Conservation (phyloP, 2,329 filamentous ascomycete species). For the Claviceps purpurea region DNA sequence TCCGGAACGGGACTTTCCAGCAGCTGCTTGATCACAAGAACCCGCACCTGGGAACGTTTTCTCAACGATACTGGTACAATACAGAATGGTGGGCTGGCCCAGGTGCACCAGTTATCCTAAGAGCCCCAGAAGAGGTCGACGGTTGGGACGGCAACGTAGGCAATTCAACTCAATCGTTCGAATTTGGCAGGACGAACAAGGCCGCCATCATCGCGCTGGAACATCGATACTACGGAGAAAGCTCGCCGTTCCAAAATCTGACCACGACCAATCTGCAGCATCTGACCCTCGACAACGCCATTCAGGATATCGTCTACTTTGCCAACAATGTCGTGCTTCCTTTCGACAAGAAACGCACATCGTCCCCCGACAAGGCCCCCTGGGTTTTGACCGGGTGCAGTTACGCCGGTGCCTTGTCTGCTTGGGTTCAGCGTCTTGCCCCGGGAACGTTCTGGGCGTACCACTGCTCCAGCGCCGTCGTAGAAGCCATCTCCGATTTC, state of each 20-base stretch:
- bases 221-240: slow-evolving; percentile 70
- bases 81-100: slow-evolving; percentile 57
- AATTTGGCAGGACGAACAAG: slow-evolving; percentile 51
- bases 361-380: slow-evolving; percentile 51
- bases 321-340: slow-evolving; percentile 55
- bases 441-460: slow-evolving; percentile 63
- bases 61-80: slow-evolving; percentile 69
- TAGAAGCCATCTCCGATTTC: slow-evolving; percentile 60
- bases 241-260: slow-evolving; percentile 51
- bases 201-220: slow-evolving; percentile 67
- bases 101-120: slow-evolving; percentile 63
- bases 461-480: slow-evolving; percentile 65
- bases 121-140: slow-evolving; percentile 50
- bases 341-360: slow-evolving; percentile 49
- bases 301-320: slow-evolving; percentile 67
- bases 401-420: slow-evolving; percentile 63
- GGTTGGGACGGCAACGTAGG: slow-evolving; percentile 47
- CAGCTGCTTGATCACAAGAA: slow-evolving; percentile 46
- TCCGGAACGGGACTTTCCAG: slow-evolving; percentile 22
- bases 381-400: slow-evolving; percentile 69
- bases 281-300: slow-evolving; percentile 61
- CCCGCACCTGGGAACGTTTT: slow-evolving; percentile 43
- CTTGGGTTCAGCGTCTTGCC: slow-evolving; percentile 58
- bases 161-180: slow-evolving; percentile 54
- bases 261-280: slow-evolving; percentile 56